Percentiles rank a stretch among this genome's conserved stretches.
phyloP scores from a whole-genome alignment of 2,329 filamentous ascomycete species.

The Exophiala viscosa region DNA sequence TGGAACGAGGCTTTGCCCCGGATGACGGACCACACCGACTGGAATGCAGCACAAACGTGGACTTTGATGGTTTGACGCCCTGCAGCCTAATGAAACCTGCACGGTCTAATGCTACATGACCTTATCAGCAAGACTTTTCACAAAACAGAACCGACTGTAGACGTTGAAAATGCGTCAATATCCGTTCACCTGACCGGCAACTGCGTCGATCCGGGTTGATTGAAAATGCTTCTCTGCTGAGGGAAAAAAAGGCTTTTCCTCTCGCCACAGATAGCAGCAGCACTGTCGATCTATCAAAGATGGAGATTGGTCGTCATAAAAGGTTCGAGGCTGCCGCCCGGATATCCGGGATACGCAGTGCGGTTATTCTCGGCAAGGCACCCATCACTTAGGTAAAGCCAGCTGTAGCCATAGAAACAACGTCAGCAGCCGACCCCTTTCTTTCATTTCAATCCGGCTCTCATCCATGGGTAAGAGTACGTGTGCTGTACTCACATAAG shows the following conservation, averaged over 20 bases:
- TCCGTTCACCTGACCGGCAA: background rate
- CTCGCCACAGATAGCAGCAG: constrained; percentile 12
- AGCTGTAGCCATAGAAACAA: too few relatives aligned
- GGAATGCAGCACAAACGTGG: background rate
- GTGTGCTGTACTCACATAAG: too few relatives aligned
- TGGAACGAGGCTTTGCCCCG: background rate
- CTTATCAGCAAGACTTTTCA: constrained; percentile 9
- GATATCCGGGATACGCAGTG: background rate
- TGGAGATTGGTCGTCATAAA: background rate
- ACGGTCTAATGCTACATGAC: constrained; percentile 11
- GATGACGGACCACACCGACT: background rate
- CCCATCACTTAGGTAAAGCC: background rate
- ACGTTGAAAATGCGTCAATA: background rate
- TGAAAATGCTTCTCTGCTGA: too few relatives aligned
- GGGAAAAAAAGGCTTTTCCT: background rate
- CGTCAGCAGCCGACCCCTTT: too few relatives aligned
- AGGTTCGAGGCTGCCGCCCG: background rate
- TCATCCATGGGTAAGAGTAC: too few relatives aligned
- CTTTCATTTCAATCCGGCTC: too few relatives aligned
- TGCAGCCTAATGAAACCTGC: constrained; percentile 8
- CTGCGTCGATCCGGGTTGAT: too few relatives aligned
- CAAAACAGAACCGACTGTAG: background rate
- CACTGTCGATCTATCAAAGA: background rate
- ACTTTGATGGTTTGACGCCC: background rate
- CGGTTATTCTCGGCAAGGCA: background rate